Conservation (phyloP, 2,329 filamentous ascomycete genomes). For the Fusarium nygamai region DNA sequence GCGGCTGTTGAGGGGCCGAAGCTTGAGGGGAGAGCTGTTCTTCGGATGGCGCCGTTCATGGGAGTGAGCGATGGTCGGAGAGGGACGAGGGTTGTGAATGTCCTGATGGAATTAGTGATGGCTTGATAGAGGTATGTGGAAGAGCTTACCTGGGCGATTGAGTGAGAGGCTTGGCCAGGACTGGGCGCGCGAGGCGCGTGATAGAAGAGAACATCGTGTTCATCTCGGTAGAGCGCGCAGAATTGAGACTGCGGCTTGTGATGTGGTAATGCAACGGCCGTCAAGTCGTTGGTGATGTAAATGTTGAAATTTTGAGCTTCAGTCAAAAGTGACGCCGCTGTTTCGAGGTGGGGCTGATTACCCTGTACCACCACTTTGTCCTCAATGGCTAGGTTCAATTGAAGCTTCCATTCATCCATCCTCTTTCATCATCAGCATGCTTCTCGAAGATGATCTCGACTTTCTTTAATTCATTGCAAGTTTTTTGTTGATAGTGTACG, state of each 20-base stretch:
- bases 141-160: slow-evolving; percentile 39
- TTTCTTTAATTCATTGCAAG: background rate
- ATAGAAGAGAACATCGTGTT: slow-evolving; percentile 44
- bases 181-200: slow-evolving; percentile 46
- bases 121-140: background rate
- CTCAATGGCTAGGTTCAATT: background rate
- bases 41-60: slow-evolving; percentile 46
- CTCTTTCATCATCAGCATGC: slow-evolving; percentile 45
- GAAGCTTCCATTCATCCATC: slow-evolving; percentile 46
- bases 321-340: slow-evolving; percentile 34
- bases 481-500: too few species aligned
- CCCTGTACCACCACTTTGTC: slow-evolving; percentile 8
- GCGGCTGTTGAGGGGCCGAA: slow-evolving; percentile 45
- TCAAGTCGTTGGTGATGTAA: slow-evolving; percentile 30
- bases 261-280: slow-evolving; percentile 23
- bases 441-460: background rate
- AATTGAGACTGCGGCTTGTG: slow-evolving; percentile 21
- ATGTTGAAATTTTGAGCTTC: slow-evolving; percentile 43
- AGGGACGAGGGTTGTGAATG: slow-evolving; percentile 60
- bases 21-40: slow-evolving; percentile 41
- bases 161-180: slow-evolving; percentile 38
- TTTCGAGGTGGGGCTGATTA: slow-evolving; percentile 23
- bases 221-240: slow-evolving; percentile 29
- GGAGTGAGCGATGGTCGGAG: slow-evolving; percentile 59
- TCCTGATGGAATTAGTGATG: slow-evolving; percentile 45